Evolutionary conservation across 2,329 filamentous ascomycete species (phyloP).

Genomic region (Cryphonectria radicalis): DNA sequence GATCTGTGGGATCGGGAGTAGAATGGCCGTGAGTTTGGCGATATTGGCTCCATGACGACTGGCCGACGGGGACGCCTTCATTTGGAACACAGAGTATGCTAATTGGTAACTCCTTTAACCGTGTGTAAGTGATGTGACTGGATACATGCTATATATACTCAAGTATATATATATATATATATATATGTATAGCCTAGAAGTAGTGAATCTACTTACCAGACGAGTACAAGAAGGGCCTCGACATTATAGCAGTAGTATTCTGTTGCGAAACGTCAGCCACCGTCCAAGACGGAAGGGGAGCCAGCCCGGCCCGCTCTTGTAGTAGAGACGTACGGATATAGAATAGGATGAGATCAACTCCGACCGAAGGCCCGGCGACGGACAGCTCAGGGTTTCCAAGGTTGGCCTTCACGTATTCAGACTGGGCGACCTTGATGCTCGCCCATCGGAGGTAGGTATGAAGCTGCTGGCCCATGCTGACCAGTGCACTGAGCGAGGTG

Average conservation of each 20-base stretch:
- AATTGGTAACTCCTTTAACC: conserved; percentile 42
- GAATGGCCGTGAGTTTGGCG: conserved; percentile 42
- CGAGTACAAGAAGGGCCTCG: conserved; percentile 50
- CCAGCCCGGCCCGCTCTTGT: not conserved
- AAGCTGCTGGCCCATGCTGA: conserved; percentile 48
- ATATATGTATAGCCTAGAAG: not conserved
- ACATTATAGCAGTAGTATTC: conserved; percentile 57
- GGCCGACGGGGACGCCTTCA: conserved; percentile 33
- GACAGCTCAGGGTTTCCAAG: conserved; percentile 46
- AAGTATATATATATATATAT: not conserved
- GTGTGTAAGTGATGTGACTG: not conserved
- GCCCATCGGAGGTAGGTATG: conserved; percentile 46
- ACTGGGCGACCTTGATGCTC: conserved; percentile 45
- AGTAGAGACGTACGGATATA: conserved; percentile 49
- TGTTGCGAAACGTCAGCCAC: conserved; percentile 38
- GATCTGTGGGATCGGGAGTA: conserved; percentile 43
- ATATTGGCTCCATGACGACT: conserved; percentile 34
- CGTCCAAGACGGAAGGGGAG: too few relatives aligned
- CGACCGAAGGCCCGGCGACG: conserved; percentile 46
- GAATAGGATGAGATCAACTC: conserved; percentile 48
- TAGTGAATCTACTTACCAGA: conserved; percentile 45
- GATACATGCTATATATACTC: not conserved
- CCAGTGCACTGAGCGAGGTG: conserved; percentile 42
- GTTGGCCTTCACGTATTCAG: conserved; percentile 41
- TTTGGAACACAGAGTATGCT: conserved; percentile 41